These are phyloP conservation scores for Coemansia sp. DNA, from an alignment of 192 early-diverging fungal genomes.

Conservation along the genomic window DNA sequence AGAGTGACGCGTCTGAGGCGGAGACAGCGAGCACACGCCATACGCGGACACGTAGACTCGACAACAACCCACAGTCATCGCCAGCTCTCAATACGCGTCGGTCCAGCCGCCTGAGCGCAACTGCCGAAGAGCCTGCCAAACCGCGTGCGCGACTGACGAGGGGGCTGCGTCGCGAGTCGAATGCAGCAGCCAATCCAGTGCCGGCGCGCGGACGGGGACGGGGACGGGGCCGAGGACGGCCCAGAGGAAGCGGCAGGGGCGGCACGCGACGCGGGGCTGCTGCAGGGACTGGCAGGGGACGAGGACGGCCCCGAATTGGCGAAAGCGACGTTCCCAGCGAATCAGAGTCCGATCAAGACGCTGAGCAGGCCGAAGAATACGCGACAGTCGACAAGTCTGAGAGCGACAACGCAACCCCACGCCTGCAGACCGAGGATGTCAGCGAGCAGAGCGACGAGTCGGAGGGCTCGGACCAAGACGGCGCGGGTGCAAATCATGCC, in stretches of 20 bases:
- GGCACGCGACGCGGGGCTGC: slow-evolving; percentile 1
- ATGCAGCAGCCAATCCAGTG: not conserved
- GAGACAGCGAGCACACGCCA: slow-evolving; percentile 15
- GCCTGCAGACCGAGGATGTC: not conserved
- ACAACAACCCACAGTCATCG: slow-evolving; percentile 17
- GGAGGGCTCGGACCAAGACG: slow-evolving; percentile 7
- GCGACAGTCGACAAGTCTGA: slow-evolving; percentile 6
- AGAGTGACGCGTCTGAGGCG: slow-evolving; percentile 22
- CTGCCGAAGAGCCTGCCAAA: slow-evolving; percentile 25
- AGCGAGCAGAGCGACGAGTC: not conserved
- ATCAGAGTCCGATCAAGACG: slow-evolving; percentile 14
- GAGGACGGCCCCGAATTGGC: not conserved
- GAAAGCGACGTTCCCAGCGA: slow-evolving; percentile 5
- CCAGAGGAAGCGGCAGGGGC: not conserved
- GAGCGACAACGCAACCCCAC: not conserved
- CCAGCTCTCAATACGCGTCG: slow-evolving; percentile 39
- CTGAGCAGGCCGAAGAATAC: not conserved
- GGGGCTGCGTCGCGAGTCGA: slow-evolving; percentile 25
- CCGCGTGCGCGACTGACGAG: slow-evolving; percentile 33
- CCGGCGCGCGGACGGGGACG: slow-evolving; percentile 18
- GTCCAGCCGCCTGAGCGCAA: slow-evolving; percentile 29
- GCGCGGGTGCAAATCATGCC: not conserved
- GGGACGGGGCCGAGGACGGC: slow-evolving; percentile 16
- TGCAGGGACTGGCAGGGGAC: not conserved
- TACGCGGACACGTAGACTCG: slow-evolving; percentile 20